Percentiles rank a stretch among this genome's conserved stretches.
Conservation (phyloP, 352 stramenopile genomes). For the Pythium folliculosum region DNA sequence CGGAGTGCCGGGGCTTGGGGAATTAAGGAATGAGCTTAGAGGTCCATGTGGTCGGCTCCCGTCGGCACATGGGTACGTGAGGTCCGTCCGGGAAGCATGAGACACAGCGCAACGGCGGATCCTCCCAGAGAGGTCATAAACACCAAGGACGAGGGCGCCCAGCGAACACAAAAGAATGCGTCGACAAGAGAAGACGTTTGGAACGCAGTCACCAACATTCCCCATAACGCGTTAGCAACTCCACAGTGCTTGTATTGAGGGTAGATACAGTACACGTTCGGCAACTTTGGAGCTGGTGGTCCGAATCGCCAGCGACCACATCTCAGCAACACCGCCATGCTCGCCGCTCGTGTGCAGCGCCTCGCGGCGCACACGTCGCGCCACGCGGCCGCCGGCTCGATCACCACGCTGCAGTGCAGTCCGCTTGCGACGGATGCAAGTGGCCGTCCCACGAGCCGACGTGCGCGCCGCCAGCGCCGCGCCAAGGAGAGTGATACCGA, state of each 20-base stretch:
- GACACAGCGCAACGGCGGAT: not conserved
- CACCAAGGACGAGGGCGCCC: not conserved
- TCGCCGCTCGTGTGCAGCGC: constrained; percentile 13
- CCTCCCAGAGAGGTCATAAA: constrained; percentile 16
- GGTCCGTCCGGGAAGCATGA: not conserved
- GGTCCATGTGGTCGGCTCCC: not conserved
- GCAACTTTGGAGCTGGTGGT: constrained; percentile 29
- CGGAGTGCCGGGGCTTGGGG: not conserved
- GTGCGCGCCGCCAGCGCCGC: constrained; percentile 48
- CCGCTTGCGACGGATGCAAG: constrained; percentile 19
- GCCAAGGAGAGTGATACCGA: constrained; percentile 24
- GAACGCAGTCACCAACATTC: not conserved
- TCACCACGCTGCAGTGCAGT: constrained; percentile 11
- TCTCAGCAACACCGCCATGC: constrained; percentile 11
- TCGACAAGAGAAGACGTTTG: not conserved
- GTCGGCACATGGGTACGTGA: not conserved
- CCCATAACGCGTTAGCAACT: not conserved
- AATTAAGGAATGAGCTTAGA: not conserved
- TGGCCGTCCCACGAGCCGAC: constrained; percentile 28
- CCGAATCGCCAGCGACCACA: constrained; percentile 10
- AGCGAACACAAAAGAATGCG: constrained; percentile 20
- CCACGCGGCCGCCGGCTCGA: not conserved
- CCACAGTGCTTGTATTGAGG: constrained; percentile 22
- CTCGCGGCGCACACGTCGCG: constrained; percentile 11
- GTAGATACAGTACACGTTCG: constrained; percentile 6